These are phyloP conservation scores for Juncus effusus DNA, from an alignment of 176 grass and related monocot species.

Conservation along the genomic window DNA sequence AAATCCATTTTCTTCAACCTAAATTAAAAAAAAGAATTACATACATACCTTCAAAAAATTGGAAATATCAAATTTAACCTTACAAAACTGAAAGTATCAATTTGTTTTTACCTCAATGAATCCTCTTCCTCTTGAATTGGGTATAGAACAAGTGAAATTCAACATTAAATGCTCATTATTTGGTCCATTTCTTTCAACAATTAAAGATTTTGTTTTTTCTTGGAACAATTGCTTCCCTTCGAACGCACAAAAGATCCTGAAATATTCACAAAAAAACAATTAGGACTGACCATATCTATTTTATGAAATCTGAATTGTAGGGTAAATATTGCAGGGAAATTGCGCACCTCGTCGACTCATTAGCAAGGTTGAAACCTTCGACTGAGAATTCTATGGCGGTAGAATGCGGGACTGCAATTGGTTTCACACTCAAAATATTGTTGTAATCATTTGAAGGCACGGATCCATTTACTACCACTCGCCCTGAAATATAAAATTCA, in stretches of 20 bases:
- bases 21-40: slow-evolving; percentile 27
- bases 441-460: slow-evolving; percentile 51
- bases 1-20: slow-evolving; percentile 89
- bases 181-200: slow-evolving; percentile 21
- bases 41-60: not conserved
- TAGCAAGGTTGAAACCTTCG: slow-evolving; percentile 65
- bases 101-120: slow-evolving; percentile 67
- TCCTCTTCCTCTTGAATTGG: slow-evolving; percentile 82
- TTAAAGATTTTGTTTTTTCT: slow-evolving; percentile 45
- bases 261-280: slow-evolving; percentile 20
- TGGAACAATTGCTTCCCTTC: slow-evolving; percentile 70
- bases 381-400: slow-evolving; percentile 55
- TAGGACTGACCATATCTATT: not conserved
- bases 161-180: slow-evolving; percentile 34
- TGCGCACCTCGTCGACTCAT: slow-evolving; percentile 60
- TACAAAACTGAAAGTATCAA: not conserved
- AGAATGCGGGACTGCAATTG: slow-evolving; percentile 70
- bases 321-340: slow-evolving; percentile 12
- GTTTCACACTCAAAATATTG: slow-evolving; percentile 67
- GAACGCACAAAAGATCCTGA: slow-evolving; percentile 85
- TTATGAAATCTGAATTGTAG: not conserved
- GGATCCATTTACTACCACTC: slow-evolving; percentile 68
- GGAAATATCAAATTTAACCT: not conserved
- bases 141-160: slow-evolving; percentile 66
- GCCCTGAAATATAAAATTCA: slow-evolving; percentile 50